Base-by-base conservation (phyloP, 1,284 basidiomycete genomes). In the Marasmius fiardii region DNA sequence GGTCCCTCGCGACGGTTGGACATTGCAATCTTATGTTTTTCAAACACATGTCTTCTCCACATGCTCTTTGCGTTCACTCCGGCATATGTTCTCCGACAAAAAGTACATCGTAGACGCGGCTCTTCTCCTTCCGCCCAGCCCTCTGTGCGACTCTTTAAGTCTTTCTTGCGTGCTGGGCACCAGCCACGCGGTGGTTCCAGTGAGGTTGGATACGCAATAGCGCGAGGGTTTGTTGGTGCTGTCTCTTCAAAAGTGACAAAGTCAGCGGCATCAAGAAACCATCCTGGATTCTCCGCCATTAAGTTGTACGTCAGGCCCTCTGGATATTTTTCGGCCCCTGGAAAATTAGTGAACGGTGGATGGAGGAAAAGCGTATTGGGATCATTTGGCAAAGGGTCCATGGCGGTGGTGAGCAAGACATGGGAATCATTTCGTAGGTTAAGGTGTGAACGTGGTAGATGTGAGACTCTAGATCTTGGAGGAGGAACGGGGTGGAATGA, bases 11-110 rank as follows among this genome's bases (percentile, higher is more conserved):
- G 81, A 39, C 89, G 77, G 63, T 92, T 92, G 35, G 88, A 78
- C 89, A 92, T 92, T 31, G 88, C 86, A 63, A 92, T 88, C 69
- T 89, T 90, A 68, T 92, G 89, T 64, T 92, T 92, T 70, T 92
- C 89, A 60, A 86, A 90, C 18, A 92, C 88, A 67, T 92, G 89
- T 54, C 89, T 77, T 55, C 90, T 74, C 89, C 90, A 92, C 89
- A 92, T 92, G 62, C 88, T 90, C 69, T 92, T 91, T 8, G 89
- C 90, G 65, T 92, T 92, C 24, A 90, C 86, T 10, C 89, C 89
- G 3, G 88, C 86, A 62, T 92, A 92, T 3, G 82, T 86, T 59
- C 88, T 78, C 58, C 89, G 74, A 63, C 89, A 92, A 65, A 92
- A 91, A 1, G 90, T 91, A 69, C 89, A 92, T 48, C 89, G 78